Evolutionary conservation across 352 stramenopile genomes (phyloP), one percentile per base, ranked within the genome.

Genomic region (Globisporangium emineosum): DNA sequence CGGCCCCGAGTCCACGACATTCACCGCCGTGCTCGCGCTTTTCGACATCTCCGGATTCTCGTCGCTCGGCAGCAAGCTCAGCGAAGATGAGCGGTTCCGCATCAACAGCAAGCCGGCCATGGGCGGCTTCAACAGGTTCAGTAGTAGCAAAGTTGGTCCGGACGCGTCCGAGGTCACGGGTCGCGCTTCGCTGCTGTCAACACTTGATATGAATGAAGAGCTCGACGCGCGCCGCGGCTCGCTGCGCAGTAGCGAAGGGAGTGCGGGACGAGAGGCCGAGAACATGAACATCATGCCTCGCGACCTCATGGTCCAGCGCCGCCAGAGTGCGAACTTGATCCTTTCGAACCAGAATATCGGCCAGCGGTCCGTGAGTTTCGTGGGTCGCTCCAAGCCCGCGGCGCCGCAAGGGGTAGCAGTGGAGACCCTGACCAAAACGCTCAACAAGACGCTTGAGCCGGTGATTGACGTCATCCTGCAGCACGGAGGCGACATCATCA

Each of bases 31-130:
- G 5, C 82, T 95, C 12, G 88, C 78, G 10, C 69, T 96, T 13
- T 95, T 96, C 53, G 86, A 96, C 61, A 93, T 96, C 35, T 93
- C 82, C 13, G 89, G 88, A 4, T 97, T 96, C 66, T 94, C 87
- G 0, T 91, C 80, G 6, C 81, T 95, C 13, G 88, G 84, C 21
- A 91, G 87, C 62, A 78, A 78, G 58, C 79, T 90, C 33, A 84
- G 67, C 25, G 81, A 90, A 4, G 81, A 85, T 25, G 81, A 90
- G 58, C 70, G 70, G 25, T 67, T 77, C 49, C 68, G 81, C 30
- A 83, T 78, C 57, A 74, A 72, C 17, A 68, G 47, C 63, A 59
- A 54, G n/a, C 25, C 21, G 7, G 23, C 35, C 6, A 45, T 47
- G n/a, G 50, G 57, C 42, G 37, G 12, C 15, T 45, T 10, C 33